Percentiles rank a stretch among this genome's conserved stretches.
Conservation (phyloP, 2,329 filamentous ascomycete genomes). For the Trichoderma lentiforme region DNA sequence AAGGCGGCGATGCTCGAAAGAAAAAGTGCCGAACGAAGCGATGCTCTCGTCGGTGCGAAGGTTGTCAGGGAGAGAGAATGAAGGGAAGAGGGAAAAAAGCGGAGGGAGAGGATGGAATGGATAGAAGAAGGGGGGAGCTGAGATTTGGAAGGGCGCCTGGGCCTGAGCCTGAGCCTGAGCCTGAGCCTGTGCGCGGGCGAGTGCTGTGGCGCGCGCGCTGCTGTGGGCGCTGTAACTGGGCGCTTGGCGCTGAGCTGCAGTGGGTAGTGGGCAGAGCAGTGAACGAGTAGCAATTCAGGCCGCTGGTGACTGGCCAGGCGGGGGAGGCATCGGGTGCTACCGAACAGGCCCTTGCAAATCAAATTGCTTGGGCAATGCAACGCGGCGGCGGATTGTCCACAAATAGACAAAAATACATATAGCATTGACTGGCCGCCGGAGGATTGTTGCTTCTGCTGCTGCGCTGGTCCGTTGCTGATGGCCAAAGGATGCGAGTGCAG, state of each 20-base stretch:
- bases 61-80: slow-evolving; percentile 8
- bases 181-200: slow-evolving; percentile 10
- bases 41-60: slow-evolving; percentile 20
- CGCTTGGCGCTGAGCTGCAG: slow-evolving; percentile 10
- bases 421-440: background rate
- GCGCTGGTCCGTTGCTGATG: background rate
- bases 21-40: slow-evolving; percentile 13
- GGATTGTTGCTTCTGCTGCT: background rate
- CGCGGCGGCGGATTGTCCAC: background rate
- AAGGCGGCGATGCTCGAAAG: slow-evolving; percentile 12
- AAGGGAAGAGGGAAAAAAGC: slow-evolving; percentile 12
- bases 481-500: background rate
- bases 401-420: background rate
- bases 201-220: slow-evolving; percentile 17
- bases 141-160: slow-evolving; percentile 17
- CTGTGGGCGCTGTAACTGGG: slow-evolving; percentile 8
- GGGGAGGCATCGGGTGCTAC: slow-evolving; percentile 16
- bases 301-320: background rate
- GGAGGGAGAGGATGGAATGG: background rate
- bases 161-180: slow-evolving; percentile 5
- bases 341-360: background rate
- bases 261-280: slow-evolving; percentile 2
- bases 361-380: background rate
- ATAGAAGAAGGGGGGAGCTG: background rate
- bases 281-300: background rate